Base-by-base conservation (phyloP, 768 basidiomycete genomes). In the Boletus subparvulus region DNA sequence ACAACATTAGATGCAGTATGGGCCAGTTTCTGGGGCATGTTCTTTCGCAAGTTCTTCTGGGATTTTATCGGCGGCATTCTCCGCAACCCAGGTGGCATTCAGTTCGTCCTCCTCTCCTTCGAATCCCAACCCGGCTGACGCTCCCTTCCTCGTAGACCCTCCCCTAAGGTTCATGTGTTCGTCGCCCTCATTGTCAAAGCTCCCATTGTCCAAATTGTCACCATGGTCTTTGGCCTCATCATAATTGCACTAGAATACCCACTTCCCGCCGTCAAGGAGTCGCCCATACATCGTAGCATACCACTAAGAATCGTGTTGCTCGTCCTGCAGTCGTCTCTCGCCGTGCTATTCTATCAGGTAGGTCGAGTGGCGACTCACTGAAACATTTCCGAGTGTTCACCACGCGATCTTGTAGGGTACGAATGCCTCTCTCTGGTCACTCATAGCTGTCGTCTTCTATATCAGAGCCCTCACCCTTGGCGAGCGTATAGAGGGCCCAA, bases 11-110 rank as follows among this genome's bases (percentile, higher is more conserved):
- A 91, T 69, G 82, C 85, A 55, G 75, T 92, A 12, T 92, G 90
- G 92, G 86, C 89, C 14, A 77, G 82, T 33, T 86, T 90, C 74
- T 95, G 83, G 75, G 94, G 85, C 17, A 70, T 94, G 14, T 76
- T 88, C 64, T 94, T 85, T 75, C 90, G 92, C 73, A 96, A 96
- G 76, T 96, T 92, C 82, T 94, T 96, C 76, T 96, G 91, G 90
- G 94, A 96, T 76, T 92, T 96, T 69, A 75, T 93, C n/a, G 86
- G 84, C 56, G 93, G 90, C 46, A 86, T 80, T 55, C 69, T 92
- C 55, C 87, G 89, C 59, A 80, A 83, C 69, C 90, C 90, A 30
- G 90, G 90, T 75, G 90, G 90, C 51, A 54, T 90, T 26, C 88
- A 91, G 90, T 91, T 61, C 67, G 86, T 84, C 14, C 36, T 36